These are phyloP conservation scores for Vitis hybrid DNA, from an alignment of 177 flowering plant genomes.

Conservation along the genomic window DNA sequence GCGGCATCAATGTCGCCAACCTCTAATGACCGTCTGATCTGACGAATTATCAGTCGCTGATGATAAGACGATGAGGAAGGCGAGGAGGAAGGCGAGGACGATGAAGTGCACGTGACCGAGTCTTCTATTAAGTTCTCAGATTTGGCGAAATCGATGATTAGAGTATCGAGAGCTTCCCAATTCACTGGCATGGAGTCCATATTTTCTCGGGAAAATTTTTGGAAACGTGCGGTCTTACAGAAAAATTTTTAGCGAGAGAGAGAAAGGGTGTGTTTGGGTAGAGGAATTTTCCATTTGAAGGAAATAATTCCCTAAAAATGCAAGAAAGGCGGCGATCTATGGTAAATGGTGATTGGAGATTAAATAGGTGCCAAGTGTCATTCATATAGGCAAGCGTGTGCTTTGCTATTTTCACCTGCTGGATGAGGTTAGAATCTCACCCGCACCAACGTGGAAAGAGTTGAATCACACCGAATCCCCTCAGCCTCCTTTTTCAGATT, in stretches of 20 bases:
- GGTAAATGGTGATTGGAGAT: constrained; percentile 14
- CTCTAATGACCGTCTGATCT: constrained; percentile 66
- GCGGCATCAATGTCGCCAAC: constrained; percentile 79
- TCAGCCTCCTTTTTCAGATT: no score
- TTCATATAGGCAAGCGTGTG: neutral
- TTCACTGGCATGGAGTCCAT: constrained; percentile 85
- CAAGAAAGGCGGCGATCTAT: constrained; percentile 26
- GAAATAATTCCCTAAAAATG: neutral
- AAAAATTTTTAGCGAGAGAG: neutral
- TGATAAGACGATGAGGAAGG: constrained; percentile 57
- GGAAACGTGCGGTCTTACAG: neutral
- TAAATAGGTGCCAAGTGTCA: constrained; percentile 22
- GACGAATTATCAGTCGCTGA: constrained; percentile 74
- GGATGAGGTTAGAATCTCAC: no score
- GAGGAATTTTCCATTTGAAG: neutral
- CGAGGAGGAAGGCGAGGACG: constrained; percentile 40
- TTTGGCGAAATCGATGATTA: constrained; percentile 81
- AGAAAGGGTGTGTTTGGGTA: neutral
- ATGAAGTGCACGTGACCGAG: constrained; percentile 11
- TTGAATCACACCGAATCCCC: no score
- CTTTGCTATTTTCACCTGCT: neutral
- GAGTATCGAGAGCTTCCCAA: constrained; percentile 92
- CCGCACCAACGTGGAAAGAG: no score
- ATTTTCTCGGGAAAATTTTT: constrained; percentile 13
- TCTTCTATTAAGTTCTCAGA: constrained; percentile 79